These are phyloP conservation scores for Trypanosoma mega DNA, from an alignment of 208 protist species.

Conservation along the genomic window DNA sequence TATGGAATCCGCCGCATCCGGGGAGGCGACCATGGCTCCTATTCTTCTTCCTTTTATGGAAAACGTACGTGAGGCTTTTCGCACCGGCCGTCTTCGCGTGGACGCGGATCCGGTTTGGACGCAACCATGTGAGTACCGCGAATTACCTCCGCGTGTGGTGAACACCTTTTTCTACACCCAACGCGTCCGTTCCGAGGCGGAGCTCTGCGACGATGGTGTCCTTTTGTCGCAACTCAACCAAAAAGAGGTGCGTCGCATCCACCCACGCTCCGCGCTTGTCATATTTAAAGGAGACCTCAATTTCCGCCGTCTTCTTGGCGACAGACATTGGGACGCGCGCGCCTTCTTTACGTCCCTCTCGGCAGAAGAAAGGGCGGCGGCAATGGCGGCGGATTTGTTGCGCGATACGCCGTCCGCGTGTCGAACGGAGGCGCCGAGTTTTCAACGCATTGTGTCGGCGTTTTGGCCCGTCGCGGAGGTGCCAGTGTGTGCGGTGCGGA, in stretches of 20 bases:
- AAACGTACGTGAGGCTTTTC: conserved; percentile 42
- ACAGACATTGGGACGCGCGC: conserved; percentile 78
- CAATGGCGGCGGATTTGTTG: conserved; percentile 21
- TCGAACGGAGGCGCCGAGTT: conserved; percentile 34
- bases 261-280: conserved; percentile 54
- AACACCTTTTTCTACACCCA: conserved; percentile 86
- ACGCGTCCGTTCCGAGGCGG: conserved; percentile 27
- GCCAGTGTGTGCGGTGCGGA: conserved; percentile 79
- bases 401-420: conserved; percentile 18
- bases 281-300: conserved; percentile 93
- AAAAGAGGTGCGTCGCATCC: conserved; percentile 16
- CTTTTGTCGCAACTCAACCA: conserved; percentile 8
- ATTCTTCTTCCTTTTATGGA: conserved; percentile 54
- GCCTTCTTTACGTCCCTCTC: conserved; percentile 57
- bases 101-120: conserved; percentile 81
- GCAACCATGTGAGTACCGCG: conserved; percentile 84
- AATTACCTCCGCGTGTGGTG: conserved; percentile 75
- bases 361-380: conserved; percentile 13
- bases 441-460: conserved; percentile 50
- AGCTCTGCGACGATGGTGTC: too few species aligned
- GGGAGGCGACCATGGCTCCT: conserved; percentile 22
- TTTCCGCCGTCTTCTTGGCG: conserved; percentile 86
- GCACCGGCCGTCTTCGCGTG: conserved; percentile 39
- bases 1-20: conserved; percentile 29
- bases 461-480: conserved; percentile 76